Evolutionary conservation across 495 filamentous ascomycete genomes (phyloP), one percentile per base, ranked within the genome.

Genomic region (Aspergillus cristatus): DNA sequence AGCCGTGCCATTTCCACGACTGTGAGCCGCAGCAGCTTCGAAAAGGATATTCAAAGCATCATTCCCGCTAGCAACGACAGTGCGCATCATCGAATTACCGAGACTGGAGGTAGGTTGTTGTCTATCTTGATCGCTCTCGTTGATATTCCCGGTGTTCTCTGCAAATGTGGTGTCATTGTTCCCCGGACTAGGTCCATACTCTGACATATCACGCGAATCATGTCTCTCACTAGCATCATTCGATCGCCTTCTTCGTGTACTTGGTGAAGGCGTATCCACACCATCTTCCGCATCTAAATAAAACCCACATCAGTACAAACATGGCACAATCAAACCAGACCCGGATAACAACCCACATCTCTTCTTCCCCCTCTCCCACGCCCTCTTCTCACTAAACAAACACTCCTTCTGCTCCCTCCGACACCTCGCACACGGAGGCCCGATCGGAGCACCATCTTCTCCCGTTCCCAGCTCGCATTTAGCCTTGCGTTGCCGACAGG

Each of bases 361-460:
- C 8, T 8, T 24, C 42, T 58, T 65, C 36, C 48, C 49, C 34
- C 65, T 63, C 31, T 64, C 63, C 65, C 65, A 70, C 1, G 65
- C 63, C 28, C 61, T 68, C 65, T 73, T 93, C 85, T 59, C 86
- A 62, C 80, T 94, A 61, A 98, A 97, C 53, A 79, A 86, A 67
- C 91, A 98, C 43, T 90, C 79, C 57, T 89, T 87, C 63, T 80
- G 68, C 56, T 98, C 91, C 37, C 91, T 76, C 14, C 86, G 78
- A 62, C 91, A 98, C 50, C 91, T 76, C 34, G 86, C 84, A 55
- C 91, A 98, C 2, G 91, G 91, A 37, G 91, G 91, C 38, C 89
- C 85, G 57, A 86, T 76, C n/a, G 89, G 86, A 32, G 59, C 40
- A 0, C 63, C 63, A 45, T 88, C 82, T 55, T 91, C 81, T 43